Base-by-base conservation (phyloP, 2,329 filamentous ascomycete species). In the Cercospora brassicicola region DNA sequence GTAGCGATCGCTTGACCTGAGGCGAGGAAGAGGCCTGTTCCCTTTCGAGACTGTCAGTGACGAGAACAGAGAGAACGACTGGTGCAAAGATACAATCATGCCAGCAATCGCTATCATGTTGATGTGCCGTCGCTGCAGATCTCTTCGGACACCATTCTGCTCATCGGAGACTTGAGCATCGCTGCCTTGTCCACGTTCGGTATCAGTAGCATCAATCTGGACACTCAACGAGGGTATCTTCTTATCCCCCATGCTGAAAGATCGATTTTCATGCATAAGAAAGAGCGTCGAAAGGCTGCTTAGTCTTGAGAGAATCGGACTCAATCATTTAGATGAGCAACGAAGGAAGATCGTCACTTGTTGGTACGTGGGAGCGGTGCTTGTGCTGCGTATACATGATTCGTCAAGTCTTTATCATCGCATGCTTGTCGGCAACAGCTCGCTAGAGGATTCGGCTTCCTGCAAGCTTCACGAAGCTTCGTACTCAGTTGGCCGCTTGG, bases 11-110 rank as follows among this genome's bases (percentile, higher is more conserved):
- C 70, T 33, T 67, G 67, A 18, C 73, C 73, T 8, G 66, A 69
- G 10, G 73, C 73, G 13, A 76, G 62, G 62, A 76, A 74, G n/a
- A 76, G 70, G 9, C 75, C 73, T 10, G 74, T 76, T 6, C 73
- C 74, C 57, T 60, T n/a, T 0, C 20, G 10, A 28, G 9, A 28
- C 2, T 1, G 13, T 60, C 13, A 60, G 57, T 26, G 33, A 18
- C 3, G 15, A 15, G 30, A 2, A 8, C 0, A 9, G 20, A 42
- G 7, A 6, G 57, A 15, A n/a, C 4, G 9, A 23, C 7, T 3
- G 20, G 10, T 15, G 30, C 13, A 2, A 4, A 1, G 3, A n/a
- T 42, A 60, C 68, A 60, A 76, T 76, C 36, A 73, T 69, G n/a
- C 74, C 74, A 10, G 70, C 74, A 9, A 75, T 66, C 1, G 73